Conservation (phyloP, 1,284 basidiomycete species). For the Meira miltonrushii region DNA sequence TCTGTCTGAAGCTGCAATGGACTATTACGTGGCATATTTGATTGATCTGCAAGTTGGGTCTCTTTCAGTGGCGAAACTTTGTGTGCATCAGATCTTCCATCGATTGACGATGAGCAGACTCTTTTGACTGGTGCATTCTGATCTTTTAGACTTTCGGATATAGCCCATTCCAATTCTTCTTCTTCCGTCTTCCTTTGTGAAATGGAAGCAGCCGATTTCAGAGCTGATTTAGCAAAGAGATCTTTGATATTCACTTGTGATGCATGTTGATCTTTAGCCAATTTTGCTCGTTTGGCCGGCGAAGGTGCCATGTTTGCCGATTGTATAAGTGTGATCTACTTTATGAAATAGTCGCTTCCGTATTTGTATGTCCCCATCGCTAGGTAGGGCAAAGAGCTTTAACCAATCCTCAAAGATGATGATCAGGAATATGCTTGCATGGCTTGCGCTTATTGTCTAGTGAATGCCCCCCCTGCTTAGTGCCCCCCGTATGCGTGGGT, state of each 20-base stretch:
- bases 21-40: neutral
- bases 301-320: neutral
- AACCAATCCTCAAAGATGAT: too few relatives aligned
- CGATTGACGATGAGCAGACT: too few relatives aligned
- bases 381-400: too few relatives aligned
- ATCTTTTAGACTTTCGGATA: conserved; percentile 14
- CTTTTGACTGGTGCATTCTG: too few relatives aligned
- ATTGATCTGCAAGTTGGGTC: neutral
- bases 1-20: neutral
- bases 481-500: too few relatives aligned
- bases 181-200: conserved; percentile 9
- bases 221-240: conserved; percentile 3
- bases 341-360: too few relatives aligned
- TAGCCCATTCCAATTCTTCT: conserved; percentile 19
- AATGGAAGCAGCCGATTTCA: neutral
- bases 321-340: neutral
- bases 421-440: too few relatives aligned
- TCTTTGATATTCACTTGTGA: conserved; percentile 1
- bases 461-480: too few relatives aligned
- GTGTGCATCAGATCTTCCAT: neutral
- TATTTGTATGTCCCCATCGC: too few relatives aligned
- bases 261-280: neutral
- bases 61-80: neutral
- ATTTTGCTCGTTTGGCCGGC: conserved; percentile 1
- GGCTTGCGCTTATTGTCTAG: too few relatives aligned